Base-by-base conservation (phyloP, 768 basidiomycete genomes). In the Pluteus cervinus region DNA sequence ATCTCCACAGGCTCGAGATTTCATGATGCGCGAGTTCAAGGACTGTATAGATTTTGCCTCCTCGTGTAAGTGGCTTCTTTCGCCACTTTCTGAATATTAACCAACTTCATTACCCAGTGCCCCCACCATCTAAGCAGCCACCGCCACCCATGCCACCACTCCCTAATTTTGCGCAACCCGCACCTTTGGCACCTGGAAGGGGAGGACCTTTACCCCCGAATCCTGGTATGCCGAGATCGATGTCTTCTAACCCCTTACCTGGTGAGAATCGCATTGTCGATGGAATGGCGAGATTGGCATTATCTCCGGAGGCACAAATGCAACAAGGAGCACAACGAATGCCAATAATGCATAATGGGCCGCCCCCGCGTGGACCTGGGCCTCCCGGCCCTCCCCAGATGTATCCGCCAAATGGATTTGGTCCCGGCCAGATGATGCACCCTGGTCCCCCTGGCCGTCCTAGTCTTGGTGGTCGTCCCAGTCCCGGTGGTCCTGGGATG, bases 21-120 rank as follows among this genome's bases (percentile, higher is more conserved):
- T 63, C 44, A 68, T 92, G 47, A 55, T 86, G 29, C 50, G 63
- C 6, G 83, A 87, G 51, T 77, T 99, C 54, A 69, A 65, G 30
- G 91, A 90, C 22, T 93, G 89, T 51, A 86, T 90, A 42, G 81
- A 82, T 25, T 88, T 90, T 56, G 85, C 89, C 21, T 63, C 70
- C 18, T 69, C 72, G 23, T 56, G 91, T 93, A 53, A 57, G 88
- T 68, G n/a, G 35, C 20, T 44, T 31, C 17, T 21, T 24, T 24
- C 16, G 6, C 16, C 26, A 26, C 46, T 24, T 1, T n/a, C 14
- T 15, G 38, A 28, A 17, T 11, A 23, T 33, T 36, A 26, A 17
- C 21, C 30, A 26, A 12, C 39, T 20, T 37, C 18, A 22, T 24
- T 37, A 23, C 33, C 3, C 40, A 81, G 79, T 79, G 34, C 66